Evolutionary conservation across 345 rosid genomes (phyloP), one percentile per base, ranked within the genome.

Genomic region (Bruguiera sexangula): DNA sequence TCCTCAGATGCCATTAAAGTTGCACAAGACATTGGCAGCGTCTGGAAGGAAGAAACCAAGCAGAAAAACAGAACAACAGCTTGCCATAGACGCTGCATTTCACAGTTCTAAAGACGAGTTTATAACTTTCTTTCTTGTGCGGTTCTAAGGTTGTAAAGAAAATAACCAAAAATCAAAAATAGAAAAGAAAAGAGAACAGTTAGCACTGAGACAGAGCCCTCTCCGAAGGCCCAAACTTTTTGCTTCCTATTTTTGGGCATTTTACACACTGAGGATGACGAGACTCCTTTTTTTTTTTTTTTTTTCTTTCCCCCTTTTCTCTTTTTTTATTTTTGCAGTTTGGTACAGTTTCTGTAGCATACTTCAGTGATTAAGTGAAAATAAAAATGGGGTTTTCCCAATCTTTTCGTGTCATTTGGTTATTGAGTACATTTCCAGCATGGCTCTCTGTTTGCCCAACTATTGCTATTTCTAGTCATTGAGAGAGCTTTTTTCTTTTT

Each of bases 41-140:
- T 77, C 67, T 94, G 88, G 86, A 88, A 88, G 16, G 85, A 87
- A 71, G 96, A 84, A 80, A 91, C 87, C 58, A 85, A 80, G 73
- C 94, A 94, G 74, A 88, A 79, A 64, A 91, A 75, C 60, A 85
- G 73, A 69, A 68, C 84, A 8, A 86, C 88, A 1, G 83, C 92
- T 57, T 75, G 93, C 68, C 96, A 90, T 50, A 86, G 93, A 70
- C 86, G 97, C 67, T 87, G 96, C 85, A 86, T 87, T 24, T 90
- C 98, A n/a, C 91, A 83, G 69, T 87, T 82, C 76, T 90, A 65
- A 84, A 37, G 21, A 15, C 26, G 3, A 76, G 8, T 6, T 71
- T 43, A 57, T 57, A 13, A 9, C 3, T 37, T 34, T 31, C 18
- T 20, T 18, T 56, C 30, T 18, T 36, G 64, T 56, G 43, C 43